Conservation (phyloP, 2,329 filamentous ascomycete genomes). For the Curvularia sp. region DNA sequence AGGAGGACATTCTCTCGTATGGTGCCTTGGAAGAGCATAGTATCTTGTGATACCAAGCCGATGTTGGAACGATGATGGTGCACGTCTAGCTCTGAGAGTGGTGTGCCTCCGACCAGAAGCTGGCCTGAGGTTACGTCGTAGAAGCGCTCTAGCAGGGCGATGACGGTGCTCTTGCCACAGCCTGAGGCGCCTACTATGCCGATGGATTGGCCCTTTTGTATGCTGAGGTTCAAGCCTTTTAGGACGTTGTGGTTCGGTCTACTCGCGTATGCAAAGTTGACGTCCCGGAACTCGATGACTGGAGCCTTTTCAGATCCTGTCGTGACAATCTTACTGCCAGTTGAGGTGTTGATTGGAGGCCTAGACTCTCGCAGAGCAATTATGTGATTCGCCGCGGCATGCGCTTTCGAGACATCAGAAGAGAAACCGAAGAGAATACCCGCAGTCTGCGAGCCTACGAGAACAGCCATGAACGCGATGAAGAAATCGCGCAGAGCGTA, state of each 20-base stretch:
- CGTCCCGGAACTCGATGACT: constrained; percentile 83
- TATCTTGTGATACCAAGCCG: constrained; percentile 57
- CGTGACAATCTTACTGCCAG: constrained; percentile 12
- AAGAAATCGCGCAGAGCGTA: constrained; percentile 60
- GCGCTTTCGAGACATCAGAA: constrained; percentile 53
- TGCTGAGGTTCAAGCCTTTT: constrained; percentile 56
- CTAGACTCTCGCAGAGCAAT: constrained; percentile 39
- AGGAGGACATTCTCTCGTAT: constrained; percentile 52
- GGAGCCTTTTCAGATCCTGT: constrained; percentile 22
- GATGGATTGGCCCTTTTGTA: constrained; percentile 65
- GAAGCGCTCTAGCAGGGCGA: constrained; percentile 68
- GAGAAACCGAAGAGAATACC: constrained; percentile 55
- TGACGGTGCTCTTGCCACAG: constrained; percentile 75
- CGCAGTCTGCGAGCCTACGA: constrained; percentile 52
- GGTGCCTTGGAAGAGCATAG: constrained; percentile 55
- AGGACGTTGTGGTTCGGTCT: constrained; percentile 76
- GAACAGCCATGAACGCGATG: constrained; percentile 61
- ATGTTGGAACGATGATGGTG: constrained; percentile 51
- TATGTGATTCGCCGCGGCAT: constrained; percentile 49
- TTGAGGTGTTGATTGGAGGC: constrained; percentile 21
- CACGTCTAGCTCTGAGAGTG: constrained; percentile 48
- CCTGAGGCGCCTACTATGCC: constrained; percentile 73
- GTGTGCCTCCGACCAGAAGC: constrained; percentile 62
- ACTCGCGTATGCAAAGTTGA: constrained; percentile 83
- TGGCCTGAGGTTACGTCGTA: constrained; percentile 71